Percentiles rank a stretch among this genome's conserved stretches.
phyloP scores from a whole-genome alignment of 176 grass and related monocot species.

The Cenchrus purpureus region DNA sequence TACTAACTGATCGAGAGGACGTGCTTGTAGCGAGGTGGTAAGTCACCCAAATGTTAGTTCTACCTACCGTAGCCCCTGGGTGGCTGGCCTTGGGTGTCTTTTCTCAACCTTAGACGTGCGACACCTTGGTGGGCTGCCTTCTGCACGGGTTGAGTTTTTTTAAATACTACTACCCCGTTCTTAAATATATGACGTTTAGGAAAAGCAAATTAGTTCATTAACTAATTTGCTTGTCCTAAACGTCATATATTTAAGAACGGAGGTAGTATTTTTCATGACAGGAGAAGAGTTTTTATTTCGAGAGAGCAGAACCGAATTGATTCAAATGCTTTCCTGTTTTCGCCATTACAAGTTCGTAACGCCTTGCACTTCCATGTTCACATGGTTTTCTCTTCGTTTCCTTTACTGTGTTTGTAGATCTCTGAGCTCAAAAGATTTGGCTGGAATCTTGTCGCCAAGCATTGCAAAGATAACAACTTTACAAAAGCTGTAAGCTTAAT shows the following conservation, averaged over 20 bases:
- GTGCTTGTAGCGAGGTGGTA: neutral
- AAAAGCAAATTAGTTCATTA: no score
- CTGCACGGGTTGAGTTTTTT: neutral
- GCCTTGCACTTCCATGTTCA: neutral
- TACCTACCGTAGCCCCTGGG: neutral
- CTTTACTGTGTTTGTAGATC: neutral
- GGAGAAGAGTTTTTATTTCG: neutral
- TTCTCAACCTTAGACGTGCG: neutral
- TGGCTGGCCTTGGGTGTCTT: neutral
- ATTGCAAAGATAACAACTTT: constrained; percentile 19
- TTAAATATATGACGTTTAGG: no score
- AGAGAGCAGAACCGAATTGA: neutral
- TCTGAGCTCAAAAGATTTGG: neutral
- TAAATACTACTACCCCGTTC: no score
- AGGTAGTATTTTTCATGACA: no score
- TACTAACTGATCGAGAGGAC: neutral
- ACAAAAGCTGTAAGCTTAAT: neutral
- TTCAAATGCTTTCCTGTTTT: neutral
- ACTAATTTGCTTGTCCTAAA: no score
- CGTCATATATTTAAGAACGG: no score
- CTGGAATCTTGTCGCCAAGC: constrained; percentile 1
- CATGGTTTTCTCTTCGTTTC: neutral
- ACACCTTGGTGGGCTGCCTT: neutral
- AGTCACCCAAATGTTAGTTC: neutral
- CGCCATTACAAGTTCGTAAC: neutral